Base-by-base conservation (phyloP, 2,329 filamentous ascomycete species). In the Penicillium fuscoglaucum region DNA sequence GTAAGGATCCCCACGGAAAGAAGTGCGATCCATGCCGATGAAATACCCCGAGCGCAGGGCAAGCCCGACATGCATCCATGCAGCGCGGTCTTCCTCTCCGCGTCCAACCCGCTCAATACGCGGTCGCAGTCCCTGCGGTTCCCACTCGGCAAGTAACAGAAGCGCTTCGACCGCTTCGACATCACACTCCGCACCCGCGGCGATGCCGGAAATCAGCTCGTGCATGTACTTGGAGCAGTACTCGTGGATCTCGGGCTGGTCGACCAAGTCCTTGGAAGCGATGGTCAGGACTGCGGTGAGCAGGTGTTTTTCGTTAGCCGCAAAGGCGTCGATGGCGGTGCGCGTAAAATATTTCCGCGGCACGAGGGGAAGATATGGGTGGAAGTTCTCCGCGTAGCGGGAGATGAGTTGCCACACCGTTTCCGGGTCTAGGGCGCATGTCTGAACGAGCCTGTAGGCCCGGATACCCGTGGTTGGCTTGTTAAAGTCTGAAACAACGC, bases 51-150 rank as follows among this genome's bases (percentile, higher is more conserved):
- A 83, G 7, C 88, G 82, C 7, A 91, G 75, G 3, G 88, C 88
- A 21, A 88, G 82, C 1, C 88, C 88, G 6, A 90, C 87, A 65
- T 90, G 86, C 87, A 90, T 90, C 88, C 88, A 91, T 0, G 87
- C 87, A 31, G 88, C 87, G 45, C 88, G 83, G 65, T 91, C 88
- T 68, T 90, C 88, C 70, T 90, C 88, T 9, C 88, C 88, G 55
- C 87, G 82, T 0, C 88, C 88, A 21, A 90, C 85, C 28, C 83
- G 80, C 33, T 85, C 85, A 31, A 84, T 83, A 35, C 82, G 78
- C 3, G 82, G 82, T 6, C 86, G 78, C 2, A 86, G 81, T 0
- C 85, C 84, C 60, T 89, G 87, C 0, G 87, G 87, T 7, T 87
- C 87, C 88, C 88, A 91, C 67, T 91, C 88, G 0, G 88, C 88